Conservation (phyloP, 352 stramenopile species). For the Phytophthora tubulina region DNA sequence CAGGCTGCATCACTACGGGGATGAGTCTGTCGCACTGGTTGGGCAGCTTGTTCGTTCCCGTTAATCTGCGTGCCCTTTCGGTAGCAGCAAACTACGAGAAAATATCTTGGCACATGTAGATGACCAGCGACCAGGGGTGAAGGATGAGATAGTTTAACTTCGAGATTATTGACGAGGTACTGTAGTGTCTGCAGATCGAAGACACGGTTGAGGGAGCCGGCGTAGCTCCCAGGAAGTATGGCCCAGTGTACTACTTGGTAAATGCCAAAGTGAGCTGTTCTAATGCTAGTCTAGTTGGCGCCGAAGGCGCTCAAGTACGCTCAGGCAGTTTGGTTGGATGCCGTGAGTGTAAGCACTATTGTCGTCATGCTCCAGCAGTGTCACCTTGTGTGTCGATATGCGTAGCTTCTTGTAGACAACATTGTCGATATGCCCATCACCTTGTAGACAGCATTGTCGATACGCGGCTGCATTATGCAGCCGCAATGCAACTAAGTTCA, state of each 20-base stretch:
- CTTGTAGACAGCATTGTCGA: too few relatives aligned
- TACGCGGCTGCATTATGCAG: too few relatives aligned
- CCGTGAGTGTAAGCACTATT: background rate
- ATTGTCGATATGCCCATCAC: background rate
- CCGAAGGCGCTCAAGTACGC: background rate
- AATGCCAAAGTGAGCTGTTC: background rate
- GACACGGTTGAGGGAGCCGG: constrained; percentile 1
- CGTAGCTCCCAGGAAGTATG: background rate
- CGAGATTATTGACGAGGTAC: too few relatives aligned
- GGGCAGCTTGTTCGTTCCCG: too few relatives aligned
- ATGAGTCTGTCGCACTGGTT: too few relatives aligned
- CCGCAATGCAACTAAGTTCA: too few relatives aligned
- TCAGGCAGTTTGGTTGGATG: background rate
- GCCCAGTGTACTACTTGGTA: background rate
- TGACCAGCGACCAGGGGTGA: too few relatives aligned
- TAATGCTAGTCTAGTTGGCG: background rate
- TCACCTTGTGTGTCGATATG: background rate
- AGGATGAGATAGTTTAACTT: too few relatives aligned
- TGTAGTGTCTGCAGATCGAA: constrained; percentile 7
- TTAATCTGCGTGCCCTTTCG: too few relatives aligned
- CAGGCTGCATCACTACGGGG: too few relatives aligned
- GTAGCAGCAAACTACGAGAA: too few relatives aligned
- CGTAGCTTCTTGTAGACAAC: background rate
- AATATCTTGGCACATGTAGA: too few relatives aligned
- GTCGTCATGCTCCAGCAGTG: background rate